Evolutionary conservation across 108 stramenopile species (phyloP), one percentile per base, ranked within the genome.

Genomic region (Discostella pseudostelligera): DNA sequence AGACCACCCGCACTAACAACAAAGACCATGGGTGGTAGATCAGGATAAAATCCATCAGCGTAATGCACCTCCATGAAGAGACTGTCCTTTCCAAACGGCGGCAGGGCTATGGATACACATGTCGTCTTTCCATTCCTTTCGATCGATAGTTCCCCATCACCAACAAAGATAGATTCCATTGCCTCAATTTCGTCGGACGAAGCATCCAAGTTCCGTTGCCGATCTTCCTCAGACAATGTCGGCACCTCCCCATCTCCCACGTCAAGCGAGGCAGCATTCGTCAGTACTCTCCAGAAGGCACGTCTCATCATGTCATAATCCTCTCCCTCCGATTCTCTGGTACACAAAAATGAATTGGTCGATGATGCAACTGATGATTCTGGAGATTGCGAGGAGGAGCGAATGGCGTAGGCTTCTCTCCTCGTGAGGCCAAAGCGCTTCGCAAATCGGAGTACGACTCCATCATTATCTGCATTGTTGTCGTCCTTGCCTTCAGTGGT

Each of bases 101-200:
- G 75, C 32, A 82, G 39, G 39, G 74, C 48, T 45, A 82, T 79
- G 24, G 22, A 58, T 12, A 79, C 72, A 19, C 16, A 68, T 17
- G 59, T 81, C 8, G 36, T 35, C 21, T 54, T 39, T 39, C 47
- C 60, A 20, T 67, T 45, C 8, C 40, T 47, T 6, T 60, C 39
- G 20, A 79, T 46, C 46, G 55, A 55, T 74, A 61, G 73, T 29
- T 78, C 76, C 17, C 37, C 55, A 19, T 84, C 85, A 8, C 63
- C 50, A 7, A 69, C 67, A 74, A 86, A 90, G 40, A 93, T 93
- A 2, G 88, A 85, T 51, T 74, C 62, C 55, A 93, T 47, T 0
- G 88, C 87, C 66, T 93, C 92, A 19, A 85, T 39, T 63, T 93
- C 92, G 29, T 88, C 86, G 10, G 67, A 16, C 8, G 81, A 79